Percentiles rank a stretch among this genome's conserved stretches.
phyloP scores from a whole-genome alignment of 1,284 basidiomycete species.

The Puccinia brachypodii region DNA sequence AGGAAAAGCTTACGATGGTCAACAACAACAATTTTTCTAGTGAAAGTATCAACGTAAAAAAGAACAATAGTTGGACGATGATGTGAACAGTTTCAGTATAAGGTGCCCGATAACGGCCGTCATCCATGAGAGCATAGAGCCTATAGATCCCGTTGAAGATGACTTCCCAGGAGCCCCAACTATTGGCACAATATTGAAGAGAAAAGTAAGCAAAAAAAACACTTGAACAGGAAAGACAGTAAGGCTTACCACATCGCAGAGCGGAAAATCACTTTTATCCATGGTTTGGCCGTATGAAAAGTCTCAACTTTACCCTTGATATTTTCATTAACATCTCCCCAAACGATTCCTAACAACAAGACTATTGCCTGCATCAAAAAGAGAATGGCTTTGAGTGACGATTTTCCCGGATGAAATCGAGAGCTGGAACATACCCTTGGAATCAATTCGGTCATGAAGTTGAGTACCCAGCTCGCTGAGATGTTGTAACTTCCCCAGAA shows the following conservation, averaged over 20 bases:
- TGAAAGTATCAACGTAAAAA: slow-evolving; percentile 33
- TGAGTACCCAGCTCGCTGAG: slow-evolving; percentile 65
- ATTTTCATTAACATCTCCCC: slow-evolving; percentile 72
- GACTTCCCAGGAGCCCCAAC: slow-evolving; percentile 45
- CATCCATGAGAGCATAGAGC: background rate
- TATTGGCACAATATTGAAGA: too few relatives aligned
- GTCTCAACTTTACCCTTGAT: slow-evolving; percentile 68
- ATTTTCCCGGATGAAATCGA: background rate
- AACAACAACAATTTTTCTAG: slow-evolving; percentile 41
- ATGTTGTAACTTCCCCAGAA: slow-evolving; percentile 75
- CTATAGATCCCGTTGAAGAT: slow-evolving; percentile 26
- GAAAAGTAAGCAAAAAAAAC: slow-evolving; percentile 72
- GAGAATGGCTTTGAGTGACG: slow-evolving; percentile 61
- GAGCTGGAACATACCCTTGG: slow-evolving; percentile 17
- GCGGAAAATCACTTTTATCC: slow-evolving; percentile 56
- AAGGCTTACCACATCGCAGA: slow-evolving; percentile 53
- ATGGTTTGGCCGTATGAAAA: slow-evolving; percentile 66
- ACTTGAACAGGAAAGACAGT: slow-evolving; percentile 67
- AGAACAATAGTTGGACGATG: slow-evolving; percentile 24
- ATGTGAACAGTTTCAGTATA: slow-evolving; percentile 25
- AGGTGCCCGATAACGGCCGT: slow-evolving; percentile 14
- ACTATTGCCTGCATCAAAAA: slow-evolving; percentile 58
- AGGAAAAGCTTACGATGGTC: slow-evolving; percentile 29
- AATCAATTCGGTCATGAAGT: slow-evolving; percentile 30
- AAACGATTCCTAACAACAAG: slow-evolving; percentile 63